These are phyloP conservation scores for Kernera saxatilis DNA, from an alignment of 345 rosid species.

Conservation along the genomic window DNA sequence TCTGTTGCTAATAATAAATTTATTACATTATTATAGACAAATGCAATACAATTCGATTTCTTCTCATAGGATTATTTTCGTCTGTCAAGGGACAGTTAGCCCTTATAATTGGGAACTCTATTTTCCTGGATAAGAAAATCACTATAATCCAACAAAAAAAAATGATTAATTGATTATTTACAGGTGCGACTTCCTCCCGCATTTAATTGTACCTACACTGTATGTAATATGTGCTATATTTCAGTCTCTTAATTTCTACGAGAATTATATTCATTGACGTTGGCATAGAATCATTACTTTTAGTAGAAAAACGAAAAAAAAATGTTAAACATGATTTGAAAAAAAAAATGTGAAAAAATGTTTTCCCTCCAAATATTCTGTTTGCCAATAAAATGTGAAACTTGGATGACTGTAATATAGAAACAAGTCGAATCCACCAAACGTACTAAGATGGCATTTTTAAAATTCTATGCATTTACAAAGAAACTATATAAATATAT, in stretches of 20 bases:
- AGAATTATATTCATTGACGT: not conserved
- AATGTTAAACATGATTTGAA: too few relatives aligned
- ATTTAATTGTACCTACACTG: not conserved
- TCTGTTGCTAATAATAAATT: not conserved
- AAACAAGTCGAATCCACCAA: not conserved
- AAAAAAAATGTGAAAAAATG: too few relatives aligned
- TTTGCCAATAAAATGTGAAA: not conserved
- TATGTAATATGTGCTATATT: not conserved
- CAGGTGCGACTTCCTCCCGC: not conserved
- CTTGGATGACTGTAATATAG: not conserved
- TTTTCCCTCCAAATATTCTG: not conserved
- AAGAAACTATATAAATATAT: not conserved
- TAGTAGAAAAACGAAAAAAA: too few relatives aligned
- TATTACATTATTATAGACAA: not conserved
- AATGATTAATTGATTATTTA: slow-evolving; percentile 8
- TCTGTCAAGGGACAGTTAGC: not conserved
- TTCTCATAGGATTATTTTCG: not conserved
- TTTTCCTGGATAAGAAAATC: not conserved
- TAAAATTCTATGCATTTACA: not conserved
- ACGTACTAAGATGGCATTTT: not conserved
- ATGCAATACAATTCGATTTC: not conserved
- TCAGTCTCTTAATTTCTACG: too few relatives aligned
- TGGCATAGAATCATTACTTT: too few relatives aligned
- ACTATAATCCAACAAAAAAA: not conserved
- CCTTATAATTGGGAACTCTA: slow-evolving; percentile 3